Percentiles rank a stretch among this genome's conserved stretches.
Conservation (phyloP, 164 flowering plant genomes). For the Protea cynaroides region DNA sequence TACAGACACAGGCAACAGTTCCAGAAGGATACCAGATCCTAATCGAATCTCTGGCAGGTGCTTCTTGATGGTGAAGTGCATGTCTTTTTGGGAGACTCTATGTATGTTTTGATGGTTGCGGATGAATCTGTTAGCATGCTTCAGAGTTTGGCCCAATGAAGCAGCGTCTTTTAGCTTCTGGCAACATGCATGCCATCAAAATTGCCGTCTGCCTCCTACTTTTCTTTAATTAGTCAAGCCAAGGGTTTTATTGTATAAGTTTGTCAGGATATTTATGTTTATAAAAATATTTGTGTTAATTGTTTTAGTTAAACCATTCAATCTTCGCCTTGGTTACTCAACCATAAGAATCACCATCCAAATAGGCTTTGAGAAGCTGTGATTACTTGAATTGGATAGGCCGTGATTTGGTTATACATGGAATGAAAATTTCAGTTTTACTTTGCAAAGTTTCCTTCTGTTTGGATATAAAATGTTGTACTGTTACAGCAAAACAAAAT, state of each 20-base stretch:
- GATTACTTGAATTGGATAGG: neutral
- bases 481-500: too few species aligned
- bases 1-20: slow-evolving; percentile 41
- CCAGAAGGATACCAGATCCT: slow-evolving; percentile 91
- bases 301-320: neutral
- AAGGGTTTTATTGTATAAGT: neutral
- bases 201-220: neutral
- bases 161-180: neutral
- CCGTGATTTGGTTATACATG: neutral
- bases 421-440: neutral
- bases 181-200: neutral
- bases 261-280: neutral
- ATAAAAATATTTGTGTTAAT: too few species aligned
- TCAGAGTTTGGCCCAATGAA: neutral
- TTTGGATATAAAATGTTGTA: neutral
- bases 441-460: neutral
- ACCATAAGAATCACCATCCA: neutral
- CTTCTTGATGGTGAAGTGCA: slow-evolving; percentile 21
- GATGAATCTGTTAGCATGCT: neutral
- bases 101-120: neutral
- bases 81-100: neutral
- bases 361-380: neutral
- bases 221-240: neutral
- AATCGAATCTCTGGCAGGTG: slow-evolving; percentile 71
- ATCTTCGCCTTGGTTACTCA: neutral